A percentile compares a stretch with the other conserved stretches of the same genome.
Conservation (phyloP, 495 filamentous ascomycete species). For the Penicillium parvum region DNA sequence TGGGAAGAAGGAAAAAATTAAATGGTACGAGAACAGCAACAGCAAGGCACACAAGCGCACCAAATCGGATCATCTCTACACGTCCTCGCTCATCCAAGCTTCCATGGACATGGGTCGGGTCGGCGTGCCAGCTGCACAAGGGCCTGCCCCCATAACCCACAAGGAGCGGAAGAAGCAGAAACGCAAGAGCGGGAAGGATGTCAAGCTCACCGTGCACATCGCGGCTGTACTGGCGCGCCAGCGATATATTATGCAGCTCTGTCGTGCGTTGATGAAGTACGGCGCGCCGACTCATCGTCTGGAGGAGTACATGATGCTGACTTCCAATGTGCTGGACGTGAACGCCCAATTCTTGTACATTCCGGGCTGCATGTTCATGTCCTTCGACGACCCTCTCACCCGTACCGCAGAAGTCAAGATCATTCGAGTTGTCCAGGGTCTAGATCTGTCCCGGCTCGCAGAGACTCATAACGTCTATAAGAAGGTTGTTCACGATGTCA, state of each 20-base stretch:
- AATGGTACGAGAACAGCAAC: slow-evolving; percentile 30
- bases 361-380: slow-evolving; percentile 89
- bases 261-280: slow-evolving; percentile 76
- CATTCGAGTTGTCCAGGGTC: slow-evolving; percentile 64
- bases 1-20: slow-evolving; percentile 31
- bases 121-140: slow-evolving; percentile 23
- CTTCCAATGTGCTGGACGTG: slow-evolving; percentile 76
- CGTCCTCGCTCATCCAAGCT: slow-evolving; percentile 28
- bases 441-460: slow-evolving; percentile 76
- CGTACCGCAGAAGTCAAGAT: slow-evolving; percentile 90
- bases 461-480: slow-evolving; percentile 88
- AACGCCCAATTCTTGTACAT: slow-evolving; percentile 87
- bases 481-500: slow-evolving; percentile 79
- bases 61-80: slow-evolving; percentile 21
- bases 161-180: slow-evolving; percentile 25
- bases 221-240: slow-evolving; percentile 74
- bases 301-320: slow-evolving; percentile 84
- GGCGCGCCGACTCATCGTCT: slow-evolving; percentile 71
- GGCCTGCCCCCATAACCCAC: slow-evolving; percentile 20
- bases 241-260: slow-evolving; percentile 80
- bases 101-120: slow-evolving; percentile 26
- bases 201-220: slow-evolving; percentile 77
- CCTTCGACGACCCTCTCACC: slow-evolving; percentile 80
- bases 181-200: slow-evolving; percentile 48
- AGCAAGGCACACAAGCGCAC: slow-evolving; percentile 8